Percentiles rank a stretch among this genome's conserved stretches.
phyloP scores from a whole-genome alignment of 2,329 filamentous ascomycete species.

The Colletotrichum incanum region DNA sequence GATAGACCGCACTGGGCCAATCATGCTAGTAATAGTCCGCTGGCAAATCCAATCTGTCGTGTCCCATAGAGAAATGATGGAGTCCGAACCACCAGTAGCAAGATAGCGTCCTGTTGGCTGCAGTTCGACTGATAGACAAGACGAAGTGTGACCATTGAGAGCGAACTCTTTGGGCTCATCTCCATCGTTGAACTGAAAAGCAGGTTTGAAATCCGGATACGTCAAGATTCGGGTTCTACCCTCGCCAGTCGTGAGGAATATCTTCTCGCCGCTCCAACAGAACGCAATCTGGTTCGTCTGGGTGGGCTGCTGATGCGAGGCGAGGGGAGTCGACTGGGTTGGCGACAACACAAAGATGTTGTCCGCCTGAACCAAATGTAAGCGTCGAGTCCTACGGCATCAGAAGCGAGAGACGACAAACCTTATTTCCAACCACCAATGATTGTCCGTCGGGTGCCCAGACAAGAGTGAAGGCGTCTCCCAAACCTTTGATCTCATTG shows the following conservation, averaged over 20 bases:
- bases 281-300: constrained; percentile 83
- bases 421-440: constrained; percentile 82
- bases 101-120: constrained; percentile 81
- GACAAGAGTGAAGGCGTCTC: constrained; percentile 78
- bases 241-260: constrained; percentile 80
- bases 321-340: constrained; percentile 68
- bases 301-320: constrained; percentile 72
- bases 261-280: constrained; percentile 79
- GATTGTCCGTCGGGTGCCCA: constrained; percentile 82
- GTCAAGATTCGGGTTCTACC: constrained; percentile 80
- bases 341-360: constrained; percentile 76
- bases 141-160: constrained; percentile 81
- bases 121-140: constrained; percentile 78
- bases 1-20: constrained; percentile 79
- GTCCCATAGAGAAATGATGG: constrained; percentile 83
- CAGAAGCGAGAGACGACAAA: constrained; percentile 52
- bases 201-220: constrained; percentile 75
- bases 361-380: constrained; percentile 66
- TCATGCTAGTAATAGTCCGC: constrained; percentile 78
- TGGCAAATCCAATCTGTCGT: constrained; percentile 84
- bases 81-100: constrained; percentile 83
- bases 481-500: constrained; percentile 78
- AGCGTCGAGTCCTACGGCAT: background rate
- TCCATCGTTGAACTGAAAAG: constrained; percentile 64
- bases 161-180: constrained; percentile 68